Base-by-base conservation (phyloP, 805 yeast genomes). In the Priceomyces melissophilus region DNA sequence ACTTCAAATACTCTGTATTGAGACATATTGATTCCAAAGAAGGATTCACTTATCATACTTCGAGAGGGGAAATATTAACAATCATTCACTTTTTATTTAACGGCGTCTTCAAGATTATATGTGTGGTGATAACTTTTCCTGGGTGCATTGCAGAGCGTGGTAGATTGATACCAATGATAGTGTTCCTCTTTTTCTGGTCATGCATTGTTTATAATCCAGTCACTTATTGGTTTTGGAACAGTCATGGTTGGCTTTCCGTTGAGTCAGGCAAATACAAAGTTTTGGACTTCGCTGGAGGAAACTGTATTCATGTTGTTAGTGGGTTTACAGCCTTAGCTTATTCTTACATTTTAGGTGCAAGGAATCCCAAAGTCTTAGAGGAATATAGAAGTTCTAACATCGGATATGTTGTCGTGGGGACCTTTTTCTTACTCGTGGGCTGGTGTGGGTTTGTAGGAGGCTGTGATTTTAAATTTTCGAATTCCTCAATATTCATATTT, bases 61-160 rank as follows among this genome's bases (percentile, higher is more conserved):
- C 67, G 4, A 49, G 74, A 49, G 75, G 75, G 2, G 58, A 55
- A 2, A 67, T 69, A 6, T 53, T 67, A 31, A 43, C 66, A 4
- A 44, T 65, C 7, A 56, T 55, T 37, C 75, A 69, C 42, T 63
- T 68, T 40, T 38, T 69, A 12, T 69, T 69, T 48, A 68, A 63
- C 45, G 71, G 67, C 8, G 45, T 65, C 26, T 60, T 69, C 57
- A 68, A 68, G 40, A 44, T 64, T 4, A 55, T 66, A 5, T 65
- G 72, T 49, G 72, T 58, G 3, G 65, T 64, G 1, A 52, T 69
- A 29, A 67, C 74, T 1, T 69, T 69, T 38, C 74, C 75, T 0
- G 73, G 71, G 2, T 68, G 73, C 50, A 52, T 63, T 10, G 73
- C 71, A 2, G 75, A 69, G 46, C 56, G 75, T 43, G 75, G 74